phyloP scores from a whole-genome alignment of 345 rosid genomes.

The Rhizophora apiculata region DNA sequence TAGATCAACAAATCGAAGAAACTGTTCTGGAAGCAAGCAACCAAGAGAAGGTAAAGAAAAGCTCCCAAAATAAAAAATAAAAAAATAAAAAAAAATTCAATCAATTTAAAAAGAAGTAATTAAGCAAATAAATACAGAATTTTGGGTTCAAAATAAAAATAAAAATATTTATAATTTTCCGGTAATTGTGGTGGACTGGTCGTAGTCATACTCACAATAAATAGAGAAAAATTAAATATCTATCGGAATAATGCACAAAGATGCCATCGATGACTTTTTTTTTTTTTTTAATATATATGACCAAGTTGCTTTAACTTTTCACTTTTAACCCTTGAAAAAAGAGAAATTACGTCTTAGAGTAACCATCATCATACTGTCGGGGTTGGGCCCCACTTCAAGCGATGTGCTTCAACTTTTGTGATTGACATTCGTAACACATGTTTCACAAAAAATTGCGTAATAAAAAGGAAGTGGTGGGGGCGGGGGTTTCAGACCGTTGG shows the following conservation, averaged over 20 bases:
- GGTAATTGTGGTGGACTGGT: conserved; percentile 6
- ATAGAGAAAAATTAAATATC: not conserved
- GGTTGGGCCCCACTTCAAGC: conserved; percentile 34
- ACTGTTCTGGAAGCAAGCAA: conserved; percentile 33
- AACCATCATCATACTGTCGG: conserved; percentile 40
- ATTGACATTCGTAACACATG: conserved; percentile 47
- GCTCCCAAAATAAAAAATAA: not conserved
- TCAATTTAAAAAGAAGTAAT: conserved; percentile 6
- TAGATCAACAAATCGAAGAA: conserved; percentile 85
- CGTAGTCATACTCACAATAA: not conserved
- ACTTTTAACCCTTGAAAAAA: conserved; percentile 3
- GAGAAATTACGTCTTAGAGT: conserved; percentile 19
- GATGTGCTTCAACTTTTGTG: conserved; percentile 44
- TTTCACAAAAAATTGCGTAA: conserved; percentile 20
- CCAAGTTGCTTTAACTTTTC: not conserved
- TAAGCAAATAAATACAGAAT: conserved; percentile 11
- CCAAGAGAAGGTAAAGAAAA: conserved; percentile 42
- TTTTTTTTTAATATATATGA: not conserved
- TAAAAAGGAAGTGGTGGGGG: not conserved
- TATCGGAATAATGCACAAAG: conserved; percentile 8
- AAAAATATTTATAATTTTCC: not conserved
- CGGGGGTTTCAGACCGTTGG: not conserved
- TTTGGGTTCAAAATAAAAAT: conserved; percentile 10
- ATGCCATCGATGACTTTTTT: conserved; percentile 1
- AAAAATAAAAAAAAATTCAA: not conserved